Percentiles rank a stretch among this genome's conserved stretches.
Conservation (phyloP, 2,329 filamentous ascomycete species). For the Furcasterigmium sp. region DNA sequence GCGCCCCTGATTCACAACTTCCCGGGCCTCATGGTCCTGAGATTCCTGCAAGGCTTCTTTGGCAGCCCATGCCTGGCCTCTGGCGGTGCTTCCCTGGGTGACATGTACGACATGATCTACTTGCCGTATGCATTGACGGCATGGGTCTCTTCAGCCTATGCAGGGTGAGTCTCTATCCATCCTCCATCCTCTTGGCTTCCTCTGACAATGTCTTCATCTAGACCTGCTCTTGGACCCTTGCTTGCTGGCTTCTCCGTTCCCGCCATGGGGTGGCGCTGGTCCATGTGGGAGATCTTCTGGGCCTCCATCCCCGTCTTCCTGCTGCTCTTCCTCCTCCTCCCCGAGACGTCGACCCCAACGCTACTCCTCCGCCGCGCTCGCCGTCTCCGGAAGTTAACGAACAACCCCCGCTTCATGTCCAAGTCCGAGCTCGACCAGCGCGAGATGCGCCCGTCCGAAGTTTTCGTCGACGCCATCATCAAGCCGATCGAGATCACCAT, state of each 20-base stretch:
- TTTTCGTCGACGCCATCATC: slow-evolving; percentile 52
- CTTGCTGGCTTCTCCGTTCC: slow-evolving; percentile 56
- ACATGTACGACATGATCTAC: slow-evolving; percentile 49
- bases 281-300: slow-evolving; percentile 60
- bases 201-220: slow-evolving; percentile 26
- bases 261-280: slow-evolving; percentile 58
- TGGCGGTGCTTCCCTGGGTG: slow-evolving; percentile 44
- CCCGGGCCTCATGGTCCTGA: slow-evolving; percentile 56
- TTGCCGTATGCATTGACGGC: slow-evolving; percentile 54
- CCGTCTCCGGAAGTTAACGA: slow-evolving; percentile 57
- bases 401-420: slow-evolving; percentile 49
- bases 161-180: slow-evolving; percentile 25
- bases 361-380: slow-evolving; percentile 57
- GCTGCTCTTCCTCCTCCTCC: slow-evolving; percentile 57
- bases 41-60: slow-evolving; percentile 63
- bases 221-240: slow-evolving; percentile 53
- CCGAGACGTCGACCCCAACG: slow-evolving; percentile 55
- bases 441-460: slow-evolving; percentile 39
- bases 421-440: slow-evolving; percentile 60
- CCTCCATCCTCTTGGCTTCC: slow-evolving; percentile 30
- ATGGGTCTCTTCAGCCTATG: slow-evolving; percentile 45
- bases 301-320: slow-evolving; percentile 52
- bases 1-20: slow-evolving; percentile 59
- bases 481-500: slow-evolving; percentile 56
- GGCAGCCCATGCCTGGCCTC: slow-evolving; percentile 61